A percentile compares a stretch with the other conserved stretches of the same genome.
Conservation (phyloP, 1,284 basidiomycete species). For the Irpex lacteus region DNA sequence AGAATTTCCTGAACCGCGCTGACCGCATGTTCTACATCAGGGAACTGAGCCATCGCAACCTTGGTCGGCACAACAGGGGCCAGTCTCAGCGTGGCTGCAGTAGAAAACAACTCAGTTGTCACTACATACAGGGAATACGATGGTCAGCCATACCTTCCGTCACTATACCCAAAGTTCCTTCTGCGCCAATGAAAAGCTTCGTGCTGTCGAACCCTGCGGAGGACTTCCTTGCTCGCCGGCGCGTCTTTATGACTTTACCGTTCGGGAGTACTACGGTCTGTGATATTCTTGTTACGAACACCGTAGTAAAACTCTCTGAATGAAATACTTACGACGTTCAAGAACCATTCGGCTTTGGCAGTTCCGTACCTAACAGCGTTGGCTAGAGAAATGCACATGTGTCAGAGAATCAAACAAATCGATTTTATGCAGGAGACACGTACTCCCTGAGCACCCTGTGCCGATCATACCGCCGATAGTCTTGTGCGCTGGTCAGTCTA, state of each 20-base stretch:
- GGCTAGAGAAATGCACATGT: conserved; percentile 36
- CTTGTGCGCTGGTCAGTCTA: conserved; percentile 21
- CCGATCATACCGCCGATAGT: conserved; percentile 58
- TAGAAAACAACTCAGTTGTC: conserved; percentile 19
- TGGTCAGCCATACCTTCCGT: conserved; percentile 52
- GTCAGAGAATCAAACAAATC: background rate
- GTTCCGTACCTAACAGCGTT: conserved; percentile 85
- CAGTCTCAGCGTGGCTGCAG: conserved; percentile 72
- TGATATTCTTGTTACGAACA: no score
- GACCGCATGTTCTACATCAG: conserved; percentile 61
- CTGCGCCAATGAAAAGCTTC: conserved; percentile 81
- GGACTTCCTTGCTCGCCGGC: conserved; percentile 69
- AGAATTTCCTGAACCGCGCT: conserved; percentile 78
- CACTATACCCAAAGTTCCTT: conserved; percentile 80
- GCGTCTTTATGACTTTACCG: conserved; percentile 81
- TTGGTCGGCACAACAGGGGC: conserved; percentile 75
- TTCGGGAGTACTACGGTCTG: conserved; percentile 77
- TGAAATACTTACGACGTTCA: conserved; percentile 48
- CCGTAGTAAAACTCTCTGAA: background rate
- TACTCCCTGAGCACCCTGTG: conserved; percentile 55
- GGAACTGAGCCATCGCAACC: conserved; percentile 72
- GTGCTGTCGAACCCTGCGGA: conserved; percentile 77
- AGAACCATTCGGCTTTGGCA: conserved; percentile 70
- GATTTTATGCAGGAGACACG: conserved; percentile 18
- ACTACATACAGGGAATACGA: background rate